phyloP scores from a whole-genome alignment of 2,329 filamentous ascomycete species.

The Colletotrichum cereale region DNA sequence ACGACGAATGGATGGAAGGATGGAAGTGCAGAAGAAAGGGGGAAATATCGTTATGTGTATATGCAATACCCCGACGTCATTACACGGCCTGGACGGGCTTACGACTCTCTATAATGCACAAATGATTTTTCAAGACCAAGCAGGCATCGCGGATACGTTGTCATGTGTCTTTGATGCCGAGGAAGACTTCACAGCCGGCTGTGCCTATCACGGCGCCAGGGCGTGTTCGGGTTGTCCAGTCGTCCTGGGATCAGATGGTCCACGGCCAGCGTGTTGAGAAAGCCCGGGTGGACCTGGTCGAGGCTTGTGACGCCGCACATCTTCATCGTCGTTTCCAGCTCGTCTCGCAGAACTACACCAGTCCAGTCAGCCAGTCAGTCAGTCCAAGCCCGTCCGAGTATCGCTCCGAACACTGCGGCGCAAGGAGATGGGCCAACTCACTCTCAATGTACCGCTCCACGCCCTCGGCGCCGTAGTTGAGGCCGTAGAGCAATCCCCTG shows the following conservation, averaged over 20 bases:
- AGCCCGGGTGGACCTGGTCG: constrained; percentile 70
- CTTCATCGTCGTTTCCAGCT: constrained; percentile 75
- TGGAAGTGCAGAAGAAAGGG: background rate
- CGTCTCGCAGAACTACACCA: constrained; percentile 64
- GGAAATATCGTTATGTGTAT: constrained; percentile 21
- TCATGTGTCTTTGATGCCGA: background rate
- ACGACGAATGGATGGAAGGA: background rate
- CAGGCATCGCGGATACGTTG: background rate
- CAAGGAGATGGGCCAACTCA: constrained; percentile 51
- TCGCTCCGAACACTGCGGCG: background rate
- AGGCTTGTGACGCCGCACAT: constrained; percentile 73
- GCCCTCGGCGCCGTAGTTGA: constrained; percentile 72
- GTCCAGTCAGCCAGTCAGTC: background rate
- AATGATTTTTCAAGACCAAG: background rate
- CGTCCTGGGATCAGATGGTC: constrained; percentile 59
- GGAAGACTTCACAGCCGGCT: constrained; percentile 45
- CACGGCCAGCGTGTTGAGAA: constrained; percentile 67
- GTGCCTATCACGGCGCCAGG: constrained; percentile 49
- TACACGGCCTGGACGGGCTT: constrained; percentile 8
- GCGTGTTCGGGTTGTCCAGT: constrained; percentile 60
- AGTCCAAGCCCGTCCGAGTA: background rate
- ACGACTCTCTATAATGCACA: constrained; percentile 11
- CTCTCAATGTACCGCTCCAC: constrained; percentile 65
- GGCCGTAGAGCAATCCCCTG: constrained; percentile 68
- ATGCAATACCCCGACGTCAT: constrained; percentile 18